Base-by-base conservation (phyloP, 495 filamentous ascomycete genomes). In the Cercophora sp. region DNA sequence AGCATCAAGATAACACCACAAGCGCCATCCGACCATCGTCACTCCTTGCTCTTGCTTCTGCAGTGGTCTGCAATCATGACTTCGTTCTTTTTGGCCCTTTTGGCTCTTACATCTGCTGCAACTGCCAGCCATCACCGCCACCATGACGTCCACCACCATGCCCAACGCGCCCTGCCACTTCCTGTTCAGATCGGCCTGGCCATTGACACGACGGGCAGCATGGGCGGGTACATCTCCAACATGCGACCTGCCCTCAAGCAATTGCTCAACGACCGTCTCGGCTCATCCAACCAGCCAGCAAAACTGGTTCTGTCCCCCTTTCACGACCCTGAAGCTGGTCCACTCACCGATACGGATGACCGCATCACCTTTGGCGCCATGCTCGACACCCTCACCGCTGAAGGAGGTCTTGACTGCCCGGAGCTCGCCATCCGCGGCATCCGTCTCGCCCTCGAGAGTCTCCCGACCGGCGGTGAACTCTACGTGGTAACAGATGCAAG, bases 171-270 rank as follows among this genome's bases (percentile, higher is more conserved):
- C n/a, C n/a, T n/a, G n/a, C n/a, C n/a, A n/a, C n/a, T n/a, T n/a
- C n/a, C n/a, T n/a, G n/a, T n/a, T n/a, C n/a, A n/a, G n/a, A n/a
- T 53, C 13, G 40, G 27, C 16, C 20, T 53, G 11, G 51, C 41
- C 29, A 26, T 53, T 8, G 51, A 53, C 32, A 53, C 51, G 11
- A 53, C 51, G 4, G 51, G 51, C 11, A 46, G 51, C 51, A 53
- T 53, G 51, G 41, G 51, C 29, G 35, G 24, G 4, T 41, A 51
- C 24, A 40, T 50, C n/a, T 13, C 5, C 9, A 35, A 32, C 5
- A n/a, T 50, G 15, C 48, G 32, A 2, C 4, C 10, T 8, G 36
- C 27, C 11, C 13, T 41, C 23, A 39, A 40, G 34, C 23, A 18
- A 2, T 41, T 51, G n/a, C 13, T 51, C 5, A 22, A 16, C 4